Evolutionary conservation across 2,329 filamentous ascomycete species (phyloP), one percentile per base, ranked within the genome.

Genomic region (Calonectria pauciramosa): DNA sequence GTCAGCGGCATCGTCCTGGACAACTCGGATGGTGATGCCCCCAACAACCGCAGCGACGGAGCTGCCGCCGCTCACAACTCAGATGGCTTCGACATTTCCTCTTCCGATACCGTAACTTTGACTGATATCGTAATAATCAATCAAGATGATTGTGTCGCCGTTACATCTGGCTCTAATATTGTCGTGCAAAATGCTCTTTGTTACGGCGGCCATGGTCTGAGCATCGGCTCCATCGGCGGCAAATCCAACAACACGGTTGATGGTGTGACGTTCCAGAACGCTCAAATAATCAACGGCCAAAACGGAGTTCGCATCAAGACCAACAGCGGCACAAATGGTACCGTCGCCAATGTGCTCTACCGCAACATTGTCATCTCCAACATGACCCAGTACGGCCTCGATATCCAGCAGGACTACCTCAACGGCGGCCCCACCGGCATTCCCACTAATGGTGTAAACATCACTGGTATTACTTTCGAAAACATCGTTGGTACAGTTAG

Each of bases 81-180:
- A 0, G 90, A 91, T 78, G 90, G 86, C 3, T 92, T 91, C 78
- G 89, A 91, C 77, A 86, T 91, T 72, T 87, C 88, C 63, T 83
- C 81, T 67, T 89, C 86, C 30, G 84, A 82, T 36, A 85, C 85
- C 68, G 85, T 91, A 54, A 86, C 84, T 65, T 90, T 91, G 70
- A 84, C 83, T 30, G 87, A 86, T 64, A 88, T 88, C 60, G 87
- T 83, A 67, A 85, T 91, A 60, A 86, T 89, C 79, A 91, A 91
- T 84, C 90, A 91, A 83, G 90, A 92, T 76, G 90, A 91, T 79
- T 91, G 90, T 78, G 84, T 91, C 23, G 89, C 90, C 14, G 78
- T 89, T 65, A 91, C 90, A 82, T 89, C 88, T 7, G 87, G 87
- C 9, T 83, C 81, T 28, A 82, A 87, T 76, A 88, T 89, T 74